Percentiles rank a stretch among this genome's conserved stretches.
phyloP scores from a whole-genome alignment of 83 land plant species.

The Thuja plicata region DNA sequence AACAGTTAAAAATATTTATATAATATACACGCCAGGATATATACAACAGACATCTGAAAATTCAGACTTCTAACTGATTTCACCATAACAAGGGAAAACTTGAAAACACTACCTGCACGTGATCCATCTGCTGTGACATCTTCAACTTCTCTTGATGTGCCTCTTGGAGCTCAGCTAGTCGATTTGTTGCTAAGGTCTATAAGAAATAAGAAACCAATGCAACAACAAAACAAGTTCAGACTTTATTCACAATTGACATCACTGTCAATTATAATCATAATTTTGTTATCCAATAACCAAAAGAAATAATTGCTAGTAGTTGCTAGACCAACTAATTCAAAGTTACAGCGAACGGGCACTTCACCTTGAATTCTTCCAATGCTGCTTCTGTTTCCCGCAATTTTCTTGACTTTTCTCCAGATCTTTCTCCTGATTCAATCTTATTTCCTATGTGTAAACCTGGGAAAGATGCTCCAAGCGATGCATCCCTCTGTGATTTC shows the following conservation, averaged over 20 bases:
- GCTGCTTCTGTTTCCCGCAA: slow-evolving; percentile 67
- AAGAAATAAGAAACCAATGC: slow-evolving; percentile 3
- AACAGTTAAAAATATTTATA: background rate
- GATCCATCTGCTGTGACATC: slow-evolving; percentile 48
- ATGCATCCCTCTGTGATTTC: slow-evolving; percentile 63
- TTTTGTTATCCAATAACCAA: slow-evolving; percentile 8
- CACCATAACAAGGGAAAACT: background rate
- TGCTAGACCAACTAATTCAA: slow-evolving; percentile 3
- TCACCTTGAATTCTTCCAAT: slow-evolving; percentile 72
- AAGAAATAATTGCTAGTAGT: background rate
- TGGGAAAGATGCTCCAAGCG: slow-evolving; percentile 41
- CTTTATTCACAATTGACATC: background rate
- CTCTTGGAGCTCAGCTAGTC: slow-evolving; percentile 57
- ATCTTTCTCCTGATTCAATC: slow-evolving; percentile 36
- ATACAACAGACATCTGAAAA: background rate
- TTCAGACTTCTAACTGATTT: background rate
- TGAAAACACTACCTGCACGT: slow-evolving; percentile 51
- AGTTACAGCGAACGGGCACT: background rate
- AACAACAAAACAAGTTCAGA: background rate
- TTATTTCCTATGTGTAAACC: slow-evolving; percentile 42
- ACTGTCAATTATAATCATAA: background rate
- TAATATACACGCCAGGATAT: background rate
- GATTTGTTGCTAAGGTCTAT: slow-evolving; percentile 57
- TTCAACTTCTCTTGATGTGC: slow-evolving; percentile 64
- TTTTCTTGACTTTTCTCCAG: slow-evolving; percentile 63